phyloP scores from a whole-genome alignment of 78 protist genomes.

The Chrysochromulina parva region DNA sequence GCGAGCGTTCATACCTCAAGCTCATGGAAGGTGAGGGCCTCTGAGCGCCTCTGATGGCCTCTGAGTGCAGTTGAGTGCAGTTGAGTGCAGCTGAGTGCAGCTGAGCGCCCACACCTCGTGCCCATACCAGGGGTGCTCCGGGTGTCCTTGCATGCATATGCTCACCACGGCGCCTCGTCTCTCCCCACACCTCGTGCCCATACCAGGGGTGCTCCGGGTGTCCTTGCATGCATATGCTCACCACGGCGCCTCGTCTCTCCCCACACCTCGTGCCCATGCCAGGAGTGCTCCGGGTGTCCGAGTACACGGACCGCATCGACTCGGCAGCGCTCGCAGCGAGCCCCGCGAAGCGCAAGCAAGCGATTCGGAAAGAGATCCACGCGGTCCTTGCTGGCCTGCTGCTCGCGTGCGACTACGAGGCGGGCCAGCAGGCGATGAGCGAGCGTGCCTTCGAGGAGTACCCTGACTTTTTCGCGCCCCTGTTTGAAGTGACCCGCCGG shows the following conservation, averaged over 20 bases:
- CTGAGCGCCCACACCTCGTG: too few species aligned
- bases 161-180: too few species aligned
- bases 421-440: conserved; percentile 62
- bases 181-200: too few species aligned
- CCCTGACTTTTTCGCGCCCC: conserved; percentile 51
- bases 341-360: conserved; percentile 28
- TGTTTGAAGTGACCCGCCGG: conserved; percentile 83
- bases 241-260: too few species aligned
- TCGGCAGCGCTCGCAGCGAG: not conserved
- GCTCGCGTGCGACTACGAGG: conserved; percentile 62
- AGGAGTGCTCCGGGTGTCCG: conserved; percentile 72
- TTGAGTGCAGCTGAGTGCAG: too few species aligned
- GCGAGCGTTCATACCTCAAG: conserved; percentile 78
- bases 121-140: too few species aligned
- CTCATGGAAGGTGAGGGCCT: conserved; percentile 80
- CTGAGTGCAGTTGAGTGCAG: too few species aligned
- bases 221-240: too few species aligned
- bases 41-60: too few species aligned
- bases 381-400: conserved; percentile 70
- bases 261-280: too few species aligned
- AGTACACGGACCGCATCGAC: conserved; percentile 80
- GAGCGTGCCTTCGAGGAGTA: conserved; percentile 64
- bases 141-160: too few species aligned
- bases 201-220: too few species aligned
- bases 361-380: conserved; percentile 61